These are phyloP conservation scores for Hypoxylon intermedium DNA, from an alignment of 495 filamentous ascomycete genomes.

Conservation along the genomic window DNA sequence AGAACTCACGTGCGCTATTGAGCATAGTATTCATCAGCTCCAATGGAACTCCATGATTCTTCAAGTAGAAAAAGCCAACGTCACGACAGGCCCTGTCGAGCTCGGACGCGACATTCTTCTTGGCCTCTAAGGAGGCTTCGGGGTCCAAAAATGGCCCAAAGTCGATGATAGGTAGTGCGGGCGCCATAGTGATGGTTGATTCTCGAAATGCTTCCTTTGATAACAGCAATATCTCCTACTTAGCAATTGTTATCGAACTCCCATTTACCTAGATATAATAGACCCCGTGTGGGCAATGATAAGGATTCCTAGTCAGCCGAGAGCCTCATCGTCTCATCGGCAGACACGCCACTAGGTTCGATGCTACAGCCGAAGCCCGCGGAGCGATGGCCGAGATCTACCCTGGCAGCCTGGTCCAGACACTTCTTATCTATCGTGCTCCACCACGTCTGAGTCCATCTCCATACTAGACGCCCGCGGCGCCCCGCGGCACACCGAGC, in stretches of 20 bases:
- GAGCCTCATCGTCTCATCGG: neutral
- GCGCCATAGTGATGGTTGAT: neutral
- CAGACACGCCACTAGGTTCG: neutral
- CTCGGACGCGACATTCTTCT: constrained; percentile 8
- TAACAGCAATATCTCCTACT: neutral
- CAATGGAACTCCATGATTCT: constrained; percentile 1
- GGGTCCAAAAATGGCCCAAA: constrained; percentile 4
- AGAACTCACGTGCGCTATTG: neutral
- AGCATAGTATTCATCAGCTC: constrained; percentile 1
- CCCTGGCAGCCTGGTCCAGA: too few species aligned
- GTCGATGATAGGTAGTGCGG: constrained; percentile 2
- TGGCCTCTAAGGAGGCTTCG: neutral
- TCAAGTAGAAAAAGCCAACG: constrained; percentile 9
- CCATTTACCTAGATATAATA: neutral
- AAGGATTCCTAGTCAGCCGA: neutral
- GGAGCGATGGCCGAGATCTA: neutral
- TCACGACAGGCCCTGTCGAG: constrained; percentile 6
- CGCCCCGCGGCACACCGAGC: neutral
- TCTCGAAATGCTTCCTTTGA: neutral
- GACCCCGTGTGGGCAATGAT: neutral
- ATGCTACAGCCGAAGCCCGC: neutral
- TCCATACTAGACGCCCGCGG: neutral
- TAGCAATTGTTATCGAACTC: neutral
- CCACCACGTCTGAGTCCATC: neutral
- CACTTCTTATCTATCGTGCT: neutral